Base-by-base conservation (phyloP, 1,139 yeast genomes). In the Yamadazyma atmosphaerica region DNA sequence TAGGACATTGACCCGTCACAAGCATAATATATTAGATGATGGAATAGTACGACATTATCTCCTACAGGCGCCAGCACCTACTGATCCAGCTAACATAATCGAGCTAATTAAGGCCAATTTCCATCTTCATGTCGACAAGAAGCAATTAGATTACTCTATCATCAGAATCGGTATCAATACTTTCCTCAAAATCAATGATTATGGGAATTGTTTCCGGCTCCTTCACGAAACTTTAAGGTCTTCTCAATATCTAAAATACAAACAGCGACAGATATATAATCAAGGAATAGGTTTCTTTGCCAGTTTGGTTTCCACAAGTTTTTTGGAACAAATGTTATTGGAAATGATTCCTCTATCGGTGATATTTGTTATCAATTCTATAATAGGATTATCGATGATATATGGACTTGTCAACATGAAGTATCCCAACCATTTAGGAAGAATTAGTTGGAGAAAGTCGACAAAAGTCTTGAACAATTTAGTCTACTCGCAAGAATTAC, bases 391-490 rank as follows among this genome's bases (percentile, higher is more conserved):
- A 5, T 13, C 16, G 7, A 8, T 43, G 10, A 17, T 26, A 11
- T 32, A 38, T 13, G 33, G 37, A 19, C 6, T 33, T 4, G 28
- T 46, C 39, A 36, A 47, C 14, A 25, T 58, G 4, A 44, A 42
- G 8, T 44, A 47, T 3, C 46, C 60, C 4, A 40, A 46, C 5
- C 42, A 46, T 10, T 36, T 65, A 3, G 63, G 63, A 1, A 45
- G 74, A 26, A 49, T 69, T 4, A 50, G 61, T 23, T 70, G 74
- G 72, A 44, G 76, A 28, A 56, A 55, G 3, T 62, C 68, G 39
- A 59, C 54, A 16, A 47, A 55, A 1, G 13, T 53, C 2, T 23
- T 49, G 12, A 50, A 62, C 42, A 58, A 58, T 9, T 47, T 52
- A 33, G 30, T 50, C 3, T 63, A 63, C 40, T 49, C 53, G n/a